phyloP scores from a whole-genome alignment of 2,329 filamentous ascomycete genomes.

The Monosporascus sp. region DNA sequence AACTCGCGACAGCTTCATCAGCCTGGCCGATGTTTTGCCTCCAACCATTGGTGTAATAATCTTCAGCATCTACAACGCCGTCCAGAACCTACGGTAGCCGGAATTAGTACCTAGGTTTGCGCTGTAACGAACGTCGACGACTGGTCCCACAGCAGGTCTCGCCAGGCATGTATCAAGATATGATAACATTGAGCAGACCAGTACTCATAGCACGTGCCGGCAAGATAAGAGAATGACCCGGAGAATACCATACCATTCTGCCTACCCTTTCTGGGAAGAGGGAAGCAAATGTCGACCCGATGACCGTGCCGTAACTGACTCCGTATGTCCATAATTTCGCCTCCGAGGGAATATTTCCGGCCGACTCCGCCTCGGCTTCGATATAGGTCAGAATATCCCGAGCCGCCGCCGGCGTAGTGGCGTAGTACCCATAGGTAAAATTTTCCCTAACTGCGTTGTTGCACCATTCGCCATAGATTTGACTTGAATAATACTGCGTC shows the following conservation, averaged over 20 bases:
- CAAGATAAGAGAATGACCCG: too few relatives aligned
- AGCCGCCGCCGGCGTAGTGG: slow-evolving; percentile 26
- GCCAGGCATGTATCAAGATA: too few relatives aligned
- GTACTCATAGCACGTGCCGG: too few relatives aligned
- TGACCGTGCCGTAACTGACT: slow-evolving; percentile 26
- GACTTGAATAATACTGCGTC: slow-evolving; percentile 25
- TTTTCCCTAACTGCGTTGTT: slow-evolving; percentile 21
- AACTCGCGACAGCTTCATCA: slow-evolving; percentile 15
- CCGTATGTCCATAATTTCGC: slow-evolving; percentile 22
- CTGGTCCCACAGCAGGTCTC: too few relatives aligned
- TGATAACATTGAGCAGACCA: too few relatives aligned
- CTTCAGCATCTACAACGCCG: slow-evolving; percentile 18
- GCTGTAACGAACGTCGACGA: too few relatives aligned
- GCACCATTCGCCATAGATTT: slow-evolving; percentile 29
- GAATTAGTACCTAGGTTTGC: too few relatives aligned
- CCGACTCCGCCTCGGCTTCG: slow-evolving; percentile 23
- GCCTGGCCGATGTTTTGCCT: slow-evolving; percentile 16
- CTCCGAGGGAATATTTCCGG: slow-evolving; percentile 16
- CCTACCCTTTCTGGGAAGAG: slow-evolving; percentile 36
- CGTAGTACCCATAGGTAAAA: slow-evolving; percentile 25
- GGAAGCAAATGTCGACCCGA: slow-evolving; percentile 28
- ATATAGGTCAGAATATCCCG: slow-evolving; percentile 26
- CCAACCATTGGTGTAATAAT: slow-evolving; percentile 21
- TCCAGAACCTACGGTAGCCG: slow-evolving; percentile 17
- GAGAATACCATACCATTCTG: slow-evolving; percentile 20